phyloP scores from a whole-genome alignment of 495 filamentous ascomycete species.

The Aspergillus hancockii region DNA sequence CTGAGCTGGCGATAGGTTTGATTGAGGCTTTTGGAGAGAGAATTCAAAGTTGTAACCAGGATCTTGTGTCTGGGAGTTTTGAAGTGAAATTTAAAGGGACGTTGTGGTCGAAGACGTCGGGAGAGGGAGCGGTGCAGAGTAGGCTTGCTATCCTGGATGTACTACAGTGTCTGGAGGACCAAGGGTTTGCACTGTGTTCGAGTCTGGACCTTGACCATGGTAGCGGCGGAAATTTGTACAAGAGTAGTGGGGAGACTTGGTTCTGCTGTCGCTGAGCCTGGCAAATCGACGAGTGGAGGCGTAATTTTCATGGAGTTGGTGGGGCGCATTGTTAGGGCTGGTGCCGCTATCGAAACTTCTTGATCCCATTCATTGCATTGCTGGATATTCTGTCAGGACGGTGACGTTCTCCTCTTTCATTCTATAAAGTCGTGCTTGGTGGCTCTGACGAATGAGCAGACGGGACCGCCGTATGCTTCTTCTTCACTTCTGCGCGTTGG shows the following conservation, averaged over 20 bases:
- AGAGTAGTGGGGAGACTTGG: slow-evolving; percentile 11
- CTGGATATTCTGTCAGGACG: no score
- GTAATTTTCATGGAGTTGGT: no score
- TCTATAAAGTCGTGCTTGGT: no score
- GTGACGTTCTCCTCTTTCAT: no score
- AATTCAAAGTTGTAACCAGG: slow-evolving; percentile 15
- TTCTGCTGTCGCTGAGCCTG: neutral
- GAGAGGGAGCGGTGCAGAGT: slow-evolving; percentile 12
- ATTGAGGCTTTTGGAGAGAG: slow-evolving; percentile 9
- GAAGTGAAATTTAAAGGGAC: slow-evolving; percentile 13
- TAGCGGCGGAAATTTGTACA: slow-evolving; percentile 9
- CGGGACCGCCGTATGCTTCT: no score
- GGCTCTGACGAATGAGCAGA: no score
- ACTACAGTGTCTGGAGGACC: slow-evolving; percentile 12
- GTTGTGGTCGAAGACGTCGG: slow-evolving; percentile 2
- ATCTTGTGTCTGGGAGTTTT: slow-evolving; percentile 16
- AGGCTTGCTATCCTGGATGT: slow-evolving; percentile 14
- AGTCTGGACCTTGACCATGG: slow-evolving; percentile 16
- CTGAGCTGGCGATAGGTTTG: slow-evolving; percentile 6
- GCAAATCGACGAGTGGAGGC: no score
- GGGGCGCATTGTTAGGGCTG: no score
- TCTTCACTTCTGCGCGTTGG: no score
- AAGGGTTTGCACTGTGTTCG: slow-evolving; percentile 13
- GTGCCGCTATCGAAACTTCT: no score
- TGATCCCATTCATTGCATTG: no score